Base-by-base conservation (phyloP, 164 flowering plant genomes). In the Magnolia changhungtana region DNA sequence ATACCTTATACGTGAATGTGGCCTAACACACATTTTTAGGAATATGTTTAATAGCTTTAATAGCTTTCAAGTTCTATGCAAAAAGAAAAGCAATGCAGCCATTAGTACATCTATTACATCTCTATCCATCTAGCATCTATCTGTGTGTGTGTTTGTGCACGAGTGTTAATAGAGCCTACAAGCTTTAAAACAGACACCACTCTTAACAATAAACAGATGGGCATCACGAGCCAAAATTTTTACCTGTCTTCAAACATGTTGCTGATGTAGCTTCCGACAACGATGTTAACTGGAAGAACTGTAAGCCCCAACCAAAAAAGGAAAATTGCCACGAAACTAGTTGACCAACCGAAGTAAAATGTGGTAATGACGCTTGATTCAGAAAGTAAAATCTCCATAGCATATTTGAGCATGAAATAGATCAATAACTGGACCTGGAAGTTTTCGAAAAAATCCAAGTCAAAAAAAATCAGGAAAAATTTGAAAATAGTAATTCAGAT, bases 381-480 rank as follows among this genome's bases (percentile, higher is more conserved):
- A 37, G 97, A 85, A 21, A 93, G 87, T 76, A 93, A 78, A 74
- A 91, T 86, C 85, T 93, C 97, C 97, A 93, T 90, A 4, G 91
- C 90, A 82, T 90, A 93, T 80, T 93, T 93, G 77, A 93, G 97
- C 97, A 93, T 93, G 73, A 93, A 91, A 79, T 93, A 93, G 63
- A 93, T 83, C 67, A 89, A 77, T 20, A 91, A 79, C 77, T 93
- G 97, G 75, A 86, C 97, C 97, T 93, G 91, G 63, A 23, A 72
- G 74, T 6, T 18, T 18, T 7, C 18, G 16, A 50, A 16, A 55
- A 27, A 11, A 52, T 24, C 37, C 19, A 63, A 19, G 27, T 73
- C 29, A 23, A 23, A 23, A 72, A 18, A 5, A 21, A 52, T 13
- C 11, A 23, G 23, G 23, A 0, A 24, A 69, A 69, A 8, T 3